Percentiles rank a stretch among this genome's conserved stretches.
Evolutionary conservation across 129 eudicot genomes (phyloP).

Genomic region (Artemisia tridentata): DNA sequence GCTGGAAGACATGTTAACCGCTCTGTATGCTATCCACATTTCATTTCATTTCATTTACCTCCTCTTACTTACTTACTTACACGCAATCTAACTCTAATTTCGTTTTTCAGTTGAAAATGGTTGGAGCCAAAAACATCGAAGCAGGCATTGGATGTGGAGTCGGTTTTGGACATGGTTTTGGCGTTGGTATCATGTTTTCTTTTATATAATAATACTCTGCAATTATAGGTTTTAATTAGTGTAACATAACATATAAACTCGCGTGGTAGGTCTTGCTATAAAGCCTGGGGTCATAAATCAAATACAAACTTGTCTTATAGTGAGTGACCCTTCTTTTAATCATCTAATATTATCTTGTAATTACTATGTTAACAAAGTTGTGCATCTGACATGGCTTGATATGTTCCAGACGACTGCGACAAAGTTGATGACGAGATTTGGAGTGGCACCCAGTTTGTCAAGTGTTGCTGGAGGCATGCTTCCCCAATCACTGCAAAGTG

Average conservation of each 20-base stretch:
- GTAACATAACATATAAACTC: slow-evolving; percentile 5
- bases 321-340: slow-evolving; percentile 37
- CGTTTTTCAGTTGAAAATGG: slow-evolving; percentile 55
- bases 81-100: background rate
- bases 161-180: slow-evolving; percentile 94
- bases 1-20: slow-evolving; percentile 66
- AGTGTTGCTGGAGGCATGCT: slow-evolving; percentile 47
- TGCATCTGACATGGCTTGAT: slow-evolving; percentile 24
- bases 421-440: slow-evolving; percentile 63
- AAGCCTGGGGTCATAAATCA: slow-evolving; percentile 75
- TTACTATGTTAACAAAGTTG: background rate
- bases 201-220: background rate
- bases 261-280: slow-evolving; percentile 70
- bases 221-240: background rate
- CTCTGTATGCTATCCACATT: slow-evolving; percentile 50
- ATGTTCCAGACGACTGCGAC: slow-evolving; percentile 50
- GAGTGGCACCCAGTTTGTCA: slow-evolving; percentile 49
- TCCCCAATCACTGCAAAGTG: slow-evolving; percentile 59
- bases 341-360: slow-evolving; percentile 3
- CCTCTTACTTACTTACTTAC: background rate
- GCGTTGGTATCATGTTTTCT: slow-evolving; percentile 62
- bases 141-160: slow-evolving; percentile 91
- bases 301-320: slow-evolving; percentile 53
- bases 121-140: slow-evolving; percentile 76
- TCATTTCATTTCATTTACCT: background rate